These are phyloP conservation scores for Pyrenopolyporus hunteri DNA, from an alignment of 495 filamentous ascomycete species.

Conservation along the genomic window DNA sequence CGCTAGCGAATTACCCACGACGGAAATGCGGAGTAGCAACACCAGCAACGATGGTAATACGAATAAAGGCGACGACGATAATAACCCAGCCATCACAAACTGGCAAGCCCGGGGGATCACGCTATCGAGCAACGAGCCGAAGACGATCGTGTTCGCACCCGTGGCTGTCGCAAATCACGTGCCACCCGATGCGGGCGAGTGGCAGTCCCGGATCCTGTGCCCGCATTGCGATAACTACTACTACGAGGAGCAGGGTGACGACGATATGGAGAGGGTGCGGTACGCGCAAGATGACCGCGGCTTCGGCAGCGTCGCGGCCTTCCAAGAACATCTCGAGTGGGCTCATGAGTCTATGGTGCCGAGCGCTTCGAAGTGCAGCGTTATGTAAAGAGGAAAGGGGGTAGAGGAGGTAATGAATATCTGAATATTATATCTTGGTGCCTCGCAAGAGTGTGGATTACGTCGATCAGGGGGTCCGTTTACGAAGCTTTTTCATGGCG, in stretches of 20 bases:
- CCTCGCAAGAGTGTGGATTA: background rate
- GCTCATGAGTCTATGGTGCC: constrained; percentile 47
- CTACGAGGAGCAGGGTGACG: constrained; percentile 53
- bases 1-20: too few relatives aligned
- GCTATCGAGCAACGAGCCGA: constrained; percentile 41
- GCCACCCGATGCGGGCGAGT: constrained; percentile 48
- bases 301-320: constrained; percentile 47
- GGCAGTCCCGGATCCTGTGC: constrained; percentile 50
- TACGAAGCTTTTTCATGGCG: background rate
- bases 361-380: constrained; percentile 33
- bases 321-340: constrained; percentile 57
- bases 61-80: background rate
- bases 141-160: constrained; percentile 54
- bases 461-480: background rate
- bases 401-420: background rate
- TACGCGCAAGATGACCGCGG: constrained; percentile 51
- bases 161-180: constrained; percentile 58
- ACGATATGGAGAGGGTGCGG: constrained; percentile 47
- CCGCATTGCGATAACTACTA: constrained; percentile 57
- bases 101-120: constrained; percentile 34
- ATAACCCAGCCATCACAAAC: constrained; percentile 2
- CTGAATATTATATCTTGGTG: constrained; percentile 4
- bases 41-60: background rate
- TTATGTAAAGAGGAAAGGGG: constrained; percentile 46
- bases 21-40: background rate